Conservation (phyloP, 106 monocot species). For the Narthecium ossifragum region DNA sequence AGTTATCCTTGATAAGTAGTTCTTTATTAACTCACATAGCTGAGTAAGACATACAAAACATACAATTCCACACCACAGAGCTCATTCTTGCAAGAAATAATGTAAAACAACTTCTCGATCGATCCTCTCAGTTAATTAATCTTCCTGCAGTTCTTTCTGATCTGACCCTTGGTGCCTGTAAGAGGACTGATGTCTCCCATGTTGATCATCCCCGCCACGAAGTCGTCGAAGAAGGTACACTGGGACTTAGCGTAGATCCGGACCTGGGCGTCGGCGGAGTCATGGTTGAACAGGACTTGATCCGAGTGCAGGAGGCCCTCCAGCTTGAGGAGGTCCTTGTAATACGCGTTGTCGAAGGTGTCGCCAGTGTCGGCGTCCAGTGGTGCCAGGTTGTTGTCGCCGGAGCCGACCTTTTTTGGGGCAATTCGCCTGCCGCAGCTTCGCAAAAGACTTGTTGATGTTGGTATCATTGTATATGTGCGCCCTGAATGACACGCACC, state of each 20-base stretch:
- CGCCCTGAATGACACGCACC: constrained; percentile 52
- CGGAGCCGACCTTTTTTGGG: constrained; percentile 29
- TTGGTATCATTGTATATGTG: constrained; percentile 77
- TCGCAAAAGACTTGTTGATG: constrained; percentile 61
- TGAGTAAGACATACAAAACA: no score
- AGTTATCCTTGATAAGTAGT: no score
- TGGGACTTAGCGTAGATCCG: constrained; percentile 24
- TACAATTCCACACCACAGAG: no score
- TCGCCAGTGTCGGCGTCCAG: constrained; percentile 49
- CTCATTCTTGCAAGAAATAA: no score
- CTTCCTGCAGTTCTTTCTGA: constrained; percentile 64
- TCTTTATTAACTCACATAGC: no score
- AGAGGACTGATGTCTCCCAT: constrained; percentile 71
- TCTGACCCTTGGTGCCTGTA: constrained; percentile 47
- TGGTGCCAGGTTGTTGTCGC: constrained; percentile 58
- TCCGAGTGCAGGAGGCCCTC: constrained; percentile 75
- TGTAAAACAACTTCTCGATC: background rate
- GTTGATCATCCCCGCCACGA: constrained; percentile 54
- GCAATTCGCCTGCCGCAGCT: constrained; percentile 25
- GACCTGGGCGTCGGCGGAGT: constrained; percentile 53
- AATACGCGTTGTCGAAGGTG: constrained; percentile 60
- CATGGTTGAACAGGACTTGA: constrained; percentile 53
- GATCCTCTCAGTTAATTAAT: constrained; percentile 35
- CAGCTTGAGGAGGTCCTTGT: constrained; percentile 34
- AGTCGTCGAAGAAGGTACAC: constrained; percentile 35